Percentiles rank a stretch among this genome's conserved stretches.
Conservation (phyloP, 768 basidiomycete species). For the Porpolomopsis calyptriformis region DNA sequence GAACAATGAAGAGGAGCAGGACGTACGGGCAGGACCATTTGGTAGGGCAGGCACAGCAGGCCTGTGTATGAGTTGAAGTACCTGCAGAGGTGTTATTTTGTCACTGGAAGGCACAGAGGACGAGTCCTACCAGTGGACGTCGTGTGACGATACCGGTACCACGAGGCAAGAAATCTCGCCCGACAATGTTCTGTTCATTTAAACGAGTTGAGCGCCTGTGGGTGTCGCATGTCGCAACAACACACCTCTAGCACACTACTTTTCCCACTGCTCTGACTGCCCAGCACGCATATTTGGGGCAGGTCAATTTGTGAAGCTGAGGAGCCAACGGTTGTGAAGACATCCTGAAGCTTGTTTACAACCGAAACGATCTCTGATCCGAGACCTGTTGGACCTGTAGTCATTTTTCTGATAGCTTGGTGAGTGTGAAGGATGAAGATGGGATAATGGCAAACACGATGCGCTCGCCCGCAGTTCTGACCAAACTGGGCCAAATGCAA, state of each 20-base stretch:
- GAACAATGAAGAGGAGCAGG: conserved; percentile 3
- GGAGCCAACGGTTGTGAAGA: conserved; percentile 75
- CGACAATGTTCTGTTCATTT: conserved; percentile 77
- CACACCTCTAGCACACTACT: conserved; percentile 85
- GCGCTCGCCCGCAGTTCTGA: not conserved
- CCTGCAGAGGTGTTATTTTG: conserved; percentile 30
- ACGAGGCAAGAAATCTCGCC: conserved; percentile 96
- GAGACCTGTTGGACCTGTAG: conserved; percentile 39
- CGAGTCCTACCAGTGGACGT: conserved; percentile 69
- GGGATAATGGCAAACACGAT: not conserved
- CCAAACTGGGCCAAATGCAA: not conserved
- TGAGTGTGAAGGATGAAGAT: not conserved
- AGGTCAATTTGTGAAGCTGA: conserved; percentile 74
- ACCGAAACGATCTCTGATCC: conserved; percentile 73
- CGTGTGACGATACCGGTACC: conserved; percentile 98
- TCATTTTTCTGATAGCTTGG: not conserved
- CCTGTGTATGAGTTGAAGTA: conserved; percentile 91
- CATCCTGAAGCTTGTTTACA: conserved; percentile 86
- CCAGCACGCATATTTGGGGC: conserved; percentile 85
- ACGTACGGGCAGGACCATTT: conserved; percentile 33
- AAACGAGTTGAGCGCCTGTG: conserved; percentile 6
- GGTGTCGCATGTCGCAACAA: not conserved
- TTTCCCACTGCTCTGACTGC: conserved; percentile 88
- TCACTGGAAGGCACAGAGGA: not conserved
- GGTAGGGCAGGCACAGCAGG: conserved; percentile 38